phyloP scores from a whole-genome alignment of 116 monocot genomes.

The Iris pallida region DNA sequence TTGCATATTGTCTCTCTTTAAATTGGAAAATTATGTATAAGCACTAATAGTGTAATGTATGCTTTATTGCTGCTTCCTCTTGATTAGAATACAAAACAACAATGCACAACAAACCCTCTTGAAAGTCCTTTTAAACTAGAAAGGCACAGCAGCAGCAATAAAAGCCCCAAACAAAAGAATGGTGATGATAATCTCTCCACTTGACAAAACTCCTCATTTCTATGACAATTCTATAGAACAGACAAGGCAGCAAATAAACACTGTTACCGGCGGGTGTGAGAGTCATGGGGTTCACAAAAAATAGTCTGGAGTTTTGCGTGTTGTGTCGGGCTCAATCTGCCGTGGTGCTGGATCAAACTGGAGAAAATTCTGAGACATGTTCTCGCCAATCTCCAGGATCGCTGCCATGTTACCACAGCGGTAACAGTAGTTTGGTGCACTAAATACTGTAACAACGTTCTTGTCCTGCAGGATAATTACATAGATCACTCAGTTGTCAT shows the following conservation, averaged over 20 bases:
- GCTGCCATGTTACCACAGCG: constrained; percentile 11
- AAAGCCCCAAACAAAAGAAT: constrained; percentile 44
- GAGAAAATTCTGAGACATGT: constrained; percentile 14
- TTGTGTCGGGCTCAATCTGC: constrained; percentile 1
- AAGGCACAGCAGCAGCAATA: constrained; percentile 13
- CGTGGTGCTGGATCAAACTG: constrained; percentile 12
- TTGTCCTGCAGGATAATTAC: background rate
- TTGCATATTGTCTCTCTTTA: background rate
- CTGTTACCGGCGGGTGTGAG: background rate
- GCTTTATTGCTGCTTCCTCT: background rate
- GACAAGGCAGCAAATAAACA: constrained; percentile 15
- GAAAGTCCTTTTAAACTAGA: background rate
- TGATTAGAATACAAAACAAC: background rate
- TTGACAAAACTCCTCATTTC: constrained; percentile 20
- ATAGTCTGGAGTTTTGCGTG: constrained; percentile 8
- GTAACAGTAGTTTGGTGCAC: constrained; percentile 11
- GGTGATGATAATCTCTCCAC: constrained; percentile 12
- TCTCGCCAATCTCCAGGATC: constrained; percentile 7
- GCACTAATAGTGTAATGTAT: background rate
- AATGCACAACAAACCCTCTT: background rate
- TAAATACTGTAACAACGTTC: constrained; percentile 3
- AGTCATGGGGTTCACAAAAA: constrained; percentile 7
- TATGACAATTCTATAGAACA: constrained; percentile 27
- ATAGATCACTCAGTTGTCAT: too few species aligned
- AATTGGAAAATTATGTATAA: background rate